phyloP scores from a whole-genome alignment of 768 basidiomycete genomes.

The Termitomyces sp. region DNA sequence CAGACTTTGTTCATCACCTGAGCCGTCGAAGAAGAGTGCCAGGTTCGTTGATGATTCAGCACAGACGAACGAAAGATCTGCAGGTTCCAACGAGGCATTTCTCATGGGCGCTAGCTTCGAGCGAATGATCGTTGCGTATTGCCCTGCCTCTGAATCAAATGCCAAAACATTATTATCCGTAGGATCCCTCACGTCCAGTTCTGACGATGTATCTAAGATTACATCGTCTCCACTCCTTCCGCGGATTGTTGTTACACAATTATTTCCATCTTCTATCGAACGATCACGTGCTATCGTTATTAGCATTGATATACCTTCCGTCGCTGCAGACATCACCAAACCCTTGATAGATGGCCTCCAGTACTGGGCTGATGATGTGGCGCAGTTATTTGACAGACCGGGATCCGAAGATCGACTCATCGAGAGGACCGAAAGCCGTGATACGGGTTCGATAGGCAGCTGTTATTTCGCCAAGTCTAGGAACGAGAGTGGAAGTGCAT shows the following conservation, averaged over 20 bases:
- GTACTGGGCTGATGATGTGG: slow-evolving; percentile 82
- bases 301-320: slow-evolving; percentile 54
- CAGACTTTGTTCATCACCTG: slow-evolving; percentile 31
- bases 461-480: slow-evolving; percentile 67
- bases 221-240: slow-evolving; percentile 27
- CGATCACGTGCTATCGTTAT: slow-evolving; percentile 24
- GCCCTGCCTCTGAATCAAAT: slow-evolving; percentile 31
- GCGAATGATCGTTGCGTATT: slow-evolving; percentile 49
- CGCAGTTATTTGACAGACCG: slow-evolving; percentile 63
- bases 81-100: slow-evolving; percentile 15
- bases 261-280: slow-evolving; percentile 15
- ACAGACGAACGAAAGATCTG: background rate
- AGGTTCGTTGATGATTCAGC: slow-evolving; percentile 26
- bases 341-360: slow-evolving; percentile 71
- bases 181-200: slow-evolving; percentile 35
- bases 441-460: slow-evolving; percentile 75
- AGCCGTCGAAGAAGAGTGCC: slow-evolving; percentile 19
- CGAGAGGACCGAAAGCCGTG: slow-evolving; percentile 39
- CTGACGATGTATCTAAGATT: slow-evolving; percentile 15
- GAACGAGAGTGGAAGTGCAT: slow-evolving; percentile 39
- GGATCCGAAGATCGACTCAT: slow-evolving; percentile 22
- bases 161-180: slow-evolving; percentile 50
- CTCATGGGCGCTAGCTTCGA: slow-evolving; percentile 40
- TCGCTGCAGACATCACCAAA: slow-evolving; percentile 64
- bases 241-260: slow-evolving; percentile 31